Percentiles rank a stretch among this genome's conserved stretches.
phyloP scores from a whole-genome alignment of 1,284 basidiomycete genomes.

The Leccinum solheimii region DNA sequence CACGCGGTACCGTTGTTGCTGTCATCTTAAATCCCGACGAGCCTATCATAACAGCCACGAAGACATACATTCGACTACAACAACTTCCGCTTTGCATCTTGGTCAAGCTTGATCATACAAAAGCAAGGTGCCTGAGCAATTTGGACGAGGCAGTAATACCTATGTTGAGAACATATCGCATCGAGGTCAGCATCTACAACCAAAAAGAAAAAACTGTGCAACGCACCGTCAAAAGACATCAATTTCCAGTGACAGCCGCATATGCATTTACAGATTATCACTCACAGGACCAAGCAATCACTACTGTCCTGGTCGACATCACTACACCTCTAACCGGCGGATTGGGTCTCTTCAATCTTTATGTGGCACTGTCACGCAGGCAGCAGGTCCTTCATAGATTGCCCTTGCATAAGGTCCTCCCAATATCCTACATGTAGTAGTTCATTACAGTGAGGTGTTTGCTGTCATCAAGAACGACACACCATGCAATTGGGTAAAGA shows the following conservation, averaged over 20 bases:
- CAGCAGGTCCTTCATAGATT: too few relatives aligned
- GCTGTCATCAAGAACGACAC: too few relatives aligned
- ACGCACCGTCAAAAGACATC: not conserved
- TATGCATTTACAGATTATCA: not conserved
- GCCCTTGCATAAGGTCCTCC: too few relatives aligned
- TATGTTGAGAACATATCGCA: too few relatives aligned
- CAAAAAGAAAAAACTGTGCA: not conserved
- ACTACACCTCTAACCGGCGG: not conserved
- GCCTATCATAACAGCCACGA: not conserved
- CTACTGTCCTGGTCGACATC: not conserved
- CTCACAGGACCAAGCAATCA: not conserved
- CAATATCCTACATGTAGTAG: too few relatives aligned
- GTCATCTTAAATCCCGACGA: not conserved
- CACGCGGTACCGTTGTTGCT: not conserved
- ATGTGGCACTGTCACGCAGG: not conserved
- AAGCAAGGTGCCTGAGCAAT: not conserved
- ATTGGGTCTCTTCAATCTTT: not conserved
- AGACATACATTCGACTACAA: not conserved
- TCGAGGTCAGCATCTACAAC: not conserved
- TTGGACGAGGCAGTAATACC: too few relatives aligned
- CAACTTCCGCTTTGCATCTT: not conserved
- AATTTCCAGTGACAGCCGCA: not conserved
- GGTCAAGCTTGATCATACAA: not conserved
- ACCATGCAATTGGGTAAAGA: too few relatives aligned
- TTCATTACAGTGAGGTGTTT: too few relatives aligned